phyloP scores from a whole-genome alignment of 1,139 yeast species.

The Candida sp. region DNA sequence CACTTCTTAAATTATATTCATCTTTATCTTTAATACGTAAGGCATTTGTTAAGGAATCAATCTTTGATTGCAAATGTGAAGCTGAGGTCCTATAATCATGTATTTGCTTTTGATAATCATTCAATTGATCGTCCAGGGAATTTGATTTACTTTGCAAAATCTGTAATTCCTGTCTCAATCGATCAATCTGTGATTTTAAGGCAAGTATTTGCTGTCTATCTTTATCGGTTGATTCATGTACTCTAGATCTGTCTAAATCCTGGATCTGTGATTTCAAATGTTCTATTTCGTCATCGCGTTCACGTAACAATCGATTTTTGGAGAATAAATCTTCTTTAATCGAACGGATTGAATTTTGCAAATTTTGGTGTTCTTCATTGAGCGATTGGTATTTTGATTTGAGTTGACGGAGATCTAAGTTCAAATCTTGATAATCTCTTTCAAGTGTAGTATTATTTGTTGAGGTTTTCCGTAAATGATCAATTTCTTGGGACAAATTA shows the following conservation, averaged over 20 bases:
- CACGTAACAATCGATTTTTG: not conserved
- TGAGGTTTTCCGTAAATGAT: not conserved
- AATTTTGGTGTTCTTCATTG: not conserved
- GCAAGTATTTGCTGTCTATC: constrained; percentile 11
- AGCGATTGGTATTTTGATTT: not conserved
- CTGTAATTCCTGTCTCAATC: constrained; percentile 5
- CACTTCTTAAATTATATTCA: constrained; percentile 18
- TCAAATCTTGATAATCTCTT: not conserved
- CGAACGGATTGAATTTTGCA: not conserved
- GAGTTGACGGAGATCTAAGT: not conserved
- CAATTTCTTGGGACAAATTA: not conserved
- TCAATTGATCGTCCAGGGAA: not conserved
- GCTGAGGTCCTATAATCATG: constrained; percentile 7
- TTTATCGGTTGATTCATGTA: constrained; percentile 2
- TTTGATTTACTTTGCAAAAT: not conserved
- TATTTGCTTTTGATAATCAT: not conserved
- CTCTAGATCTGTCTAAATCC: constrained; percentile 3
- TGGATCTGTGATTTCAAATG: constrained; percentile 7
- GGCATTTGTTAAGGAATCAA: constrained; percentile 12
- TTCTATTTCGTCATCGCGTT: not conserved
- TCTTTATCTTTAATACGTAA: constrained; percentile 19
- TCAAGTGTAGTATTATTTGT: not conserved
- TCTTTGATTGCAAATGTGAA: constrained; percentile 4
- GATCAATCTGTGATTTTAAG: constrained; percentile 11
- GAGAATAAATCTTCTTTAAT: not conserved